Evolutionary conservation across 768 basidiomycete species (phyloP).

Genomic region (Imleria badia): DNA sequence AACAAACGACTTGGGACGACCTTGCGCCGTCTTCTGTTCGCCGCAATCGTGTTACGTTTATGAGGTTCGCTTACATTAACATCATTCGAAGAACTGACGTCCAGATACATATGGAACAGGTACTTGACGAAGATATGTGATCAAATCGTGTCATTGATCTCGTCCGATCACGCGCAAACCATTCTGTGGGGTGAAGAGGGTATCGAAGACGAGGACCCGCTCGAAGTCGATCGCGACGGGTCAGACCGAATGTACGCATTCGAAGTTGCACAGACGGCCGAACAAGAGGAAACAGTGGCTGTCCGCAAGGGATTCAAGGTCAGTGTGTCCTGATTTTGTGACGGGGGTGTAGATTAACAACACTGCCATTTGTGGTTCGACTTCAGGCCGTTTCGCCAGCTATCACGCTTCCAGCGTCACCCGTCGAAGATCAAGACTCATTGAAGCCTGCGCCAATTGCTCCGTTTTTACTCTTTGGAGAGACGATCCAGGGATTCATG

Average conservation of each 20-base stretch:
- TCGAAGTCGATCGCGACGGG: constrained; percentile 34
- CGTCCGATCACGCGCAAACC: neutral
- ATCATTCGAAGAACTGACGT: no score
- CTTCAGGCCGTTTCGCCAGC: no score
- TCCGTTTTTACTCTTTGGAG: constrained; percentile 40
- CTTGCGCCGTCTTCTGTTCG: constrained; percentile 41
- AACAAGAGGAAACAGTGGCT: constrained; percentile 52
- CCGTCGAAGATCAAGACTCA: constrained; percentile 3
- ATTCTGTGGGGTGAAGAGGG: no score
- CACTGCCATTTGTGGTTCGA: neutral
- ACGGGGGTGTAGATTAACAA: neutral
- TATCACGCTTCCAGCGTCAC: constrained; percentile 7
- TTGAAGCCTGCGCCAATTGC: constrained; percentile 4
- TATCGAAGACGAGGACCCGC: constrained; percentile 21
- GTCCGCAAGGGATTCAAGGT: constrained; percentile 47
- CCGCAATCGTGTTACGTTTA: constrained; percentile 54
- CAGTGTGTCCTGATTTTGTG: neutral
- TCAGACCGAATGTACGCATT: constrained; percentile 50
- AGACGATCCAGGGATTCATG: constrained; percentile 40
- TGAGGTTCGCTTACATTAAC: constrained; percentile 47
- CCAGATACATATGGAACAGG: no score
- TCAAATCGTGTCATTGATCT: no score
- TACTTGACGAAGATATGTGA: no score
- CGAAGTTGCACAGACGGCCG: constrained; percentile 50
- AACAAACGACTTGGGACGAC: constrained; percentile 57